Base-by-base conservation (phyloP, 352 stramenopile genomes). In the Globisporangium nunn region DNA sequence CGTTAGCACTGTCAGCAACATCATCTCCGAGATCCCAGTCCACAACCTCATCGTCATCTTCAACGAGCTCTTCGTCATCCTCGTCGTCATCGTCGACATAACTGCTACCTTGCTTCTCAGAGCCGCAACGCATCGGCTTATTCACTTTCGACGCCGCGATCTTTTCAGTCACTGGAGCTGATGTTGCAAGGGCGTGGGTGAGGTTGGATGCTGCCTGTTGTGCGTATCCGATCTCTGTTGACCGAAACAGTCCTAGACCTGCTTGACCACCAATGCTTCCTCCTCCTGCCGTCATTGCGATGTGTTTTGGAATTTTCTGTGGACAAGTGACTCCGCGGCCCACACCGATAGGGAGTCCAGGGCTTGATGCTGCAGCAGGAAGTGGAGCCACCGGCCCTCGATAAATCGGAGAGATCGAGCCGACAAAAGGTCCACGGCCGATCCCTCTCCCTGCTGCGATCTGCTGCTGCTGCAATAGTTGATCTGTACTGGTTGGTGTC, bases 11-110 rank as follows among this genome's bases (percentile, higher is more conserved):
- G 5, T 47, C 45, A 35, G 18, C 35, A 29, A 15, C 44, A 41
- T 61, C 51, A 23, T 71, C 61, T 4, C 46, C 62, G 30, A 76
- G 47, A 63, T 72, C 64, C 69, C 72, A 78, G 30, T 81, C 68
- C 7, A 58, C 64, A 2, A 77, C 73, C 40, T 77, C 66, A 48
- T 78, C 71, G 31, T 78, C 73, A 2, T 67, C 72, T 29, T 63
- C 61, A 3, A 68, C 50, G 5, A 76, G 43, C 43, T 80, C 70
- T 31, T 72, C 70, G 10, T 68, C 63, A 30, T 53, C 68, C 31
- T 63, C 61, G 6, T 58, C 63, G 30, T 64, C 59, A 29, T 67
- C 50, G 29, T 63, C 49, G 39, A 6, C 53, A 51, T 62, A 56
- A 18, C 44, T 54, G 47, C 23, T n/a, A 10, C 46, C 44, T 0